Evolutionary conservation across 2,329 filamentous ascomycete species (phyloP), one percentile per base, ranked within the genome.

Genomic region (Pyrenochaeta sp.): DNA sequence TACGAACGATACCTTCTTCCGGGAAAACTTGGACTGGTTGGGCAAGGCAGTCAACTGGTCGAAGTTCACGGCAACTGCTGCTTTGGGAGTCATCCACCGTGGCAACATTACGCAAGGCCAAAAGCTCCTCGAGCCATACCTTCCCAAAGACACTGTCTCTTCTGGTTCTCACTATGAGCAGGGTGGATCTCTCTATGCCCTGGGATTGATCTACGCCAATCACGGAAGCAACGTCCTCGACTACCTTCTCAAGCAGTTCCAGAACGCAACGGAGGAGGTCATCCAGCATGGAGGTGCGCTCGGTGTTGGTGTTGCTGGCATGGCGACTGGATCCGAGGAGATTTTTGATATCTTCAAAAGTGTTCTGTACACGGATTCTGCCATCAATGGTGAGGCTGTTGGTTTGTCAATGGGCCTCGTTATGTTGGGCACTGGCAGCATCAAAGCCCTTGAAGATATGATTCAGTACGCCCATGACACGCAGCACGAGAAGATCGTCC

Each of bases 1-100:
- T 0, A 97, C 94, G 0, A 95, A 97, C 68, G 95, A 99, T 79
- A 96, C 94, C 71, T 99, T 99, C 80, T 98, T 99, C 86, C 87
- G 96, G 7, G 92, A 98, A 71, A 99, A 99, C 73, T 79, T 99
- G 20, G 95, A 99, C 63, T 99, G 95, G 95, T 81, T 99, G 3
- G 93, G 94, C 56, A 99, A 98, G 81, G 95, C 95, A 21, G 92
- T 98, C 42, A 99, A 99, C 80, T 99, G 95, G 95, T 97, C 93
- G 56, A 99, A 99, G 75, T 99, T 99, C 75, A 97, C 95, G 0
- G 95, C 95, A 12, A 99, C 95, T 4, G 95, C 95, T 51, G 95
- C 95, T 7, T 82, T 99, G 5, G 95, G 95, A 75, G 95, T 98
- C 45, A 97, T 99, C 59, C 95, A 99, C 77, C 90, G 92, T 40